Percentiles rank a stretch among this genome's conserved stretches.
phyloP scores from a whole-genome alignment of 1,284 basidiomycete species.

The Cryptococcus sp. region DNA sequence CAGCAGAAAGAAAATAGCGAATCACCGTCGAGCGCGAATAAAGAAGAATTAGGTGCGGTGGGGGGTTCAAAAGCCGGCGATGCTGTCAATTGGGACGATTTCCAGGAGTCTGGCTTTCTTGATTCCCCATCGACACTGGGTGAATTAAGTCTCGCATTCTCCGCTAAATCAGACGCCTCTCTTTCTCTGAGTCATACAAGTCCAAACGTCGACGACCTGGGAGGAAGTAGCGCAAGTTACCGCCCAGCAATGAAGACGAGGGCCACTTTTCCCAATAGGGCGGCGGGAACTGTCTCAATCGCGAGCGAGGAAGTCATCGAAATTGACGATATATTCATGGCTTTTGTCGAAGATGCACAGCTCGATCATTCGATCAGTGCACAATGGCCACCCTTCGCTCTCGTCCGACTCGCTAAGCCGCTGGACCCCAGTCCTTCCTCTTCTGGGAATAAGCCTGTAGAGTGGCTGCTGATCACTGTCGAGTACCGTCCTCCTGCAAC shows the following conservation, averaged over 20 bases:
- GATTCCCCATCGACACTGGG: slow-evolving; percentile 7
- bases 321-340: slow-evolving; percentile 42
- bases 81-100: slow-evolving; percentile 23
- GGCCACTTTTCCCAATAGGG: slow-evolving; percentile 7
- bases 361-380: slow-evolving; percentile 23
- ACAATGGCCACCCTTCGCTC: slow-evolving; percentile 39
- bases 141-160: slow-evolving; percentile 10
- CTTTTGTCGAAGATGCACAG: slow-evolving; percentile 43
- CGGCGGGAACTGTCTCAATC: slow-evolving; percentile 5
- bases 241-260: background rate
- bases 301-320: slow-evolving; percentile 30
- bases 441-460: slow-evolving; percentile 11
- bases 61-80: background rate
- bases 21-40: too few relatives aligned
- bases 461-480: slow-evolving; percentile 41
- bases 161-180: slow-evolving; percentile 3
- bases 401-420: slow-evolving; percentile 31
- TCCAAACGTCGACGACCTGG: too few relatives aligned
- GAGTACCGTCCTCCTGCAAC: slow-evolving; percentile 18
- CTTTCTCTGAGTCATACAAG: too few relatives aligned
- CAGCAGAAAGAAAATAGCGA: too few relatives aligned
- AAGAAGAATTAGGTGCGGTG: too few relatives aligned
- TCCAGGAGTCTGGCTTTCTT: slow-evolving; percentile 22
- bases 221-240: background rate
- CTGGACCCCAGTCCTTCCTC: background rate